Base-by-base conservation (phyloP, 129 eudicot genomes). In the Dittrichia graveolens region DNA sequence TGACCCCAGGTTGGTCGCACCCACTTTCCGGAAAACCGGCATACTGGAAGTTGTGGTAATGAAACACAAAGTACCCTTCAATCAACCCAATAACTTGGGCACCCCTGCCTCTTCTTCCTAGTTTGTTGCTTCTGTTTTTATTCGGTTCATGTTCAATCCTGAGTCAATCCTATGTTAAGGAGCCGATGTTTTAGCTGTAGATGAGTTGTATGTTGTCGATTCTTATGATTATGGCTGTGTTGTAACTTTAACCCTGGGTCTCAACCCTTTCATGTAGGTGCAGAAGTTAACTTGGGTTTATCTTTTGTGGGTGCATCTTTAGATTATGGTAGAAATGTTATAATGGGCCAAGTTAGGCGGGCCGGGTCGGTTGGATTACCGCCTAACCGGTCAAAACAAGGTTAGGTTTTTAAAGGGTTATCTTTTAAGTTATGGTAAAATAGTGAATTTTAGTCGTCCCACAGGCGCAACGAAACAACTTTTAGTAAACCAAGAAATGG, bases 31-130 rank as follows among this genome's bases (percentile, higher is more conserved):
- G 56, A 54, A 83, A 12, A 75, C 77, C 37, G 93, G 93, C 52
- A 87, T 90, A 69, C 87, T 87, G 11, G 93, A 90, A 65, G 88
- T 70, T 5, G 78, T 79, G 5, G 83, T 90, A 16, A 48, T 85
- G 82, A 90, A 89, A 75, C 64, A 67, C 65, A 84, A 54, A 18
- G 7, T 62, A 54, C 85, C 87, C 38, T 11, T 4, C 66, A 54
- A 31, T 44, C 67, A 66, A 61, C 76, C 66, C 72, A 63, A 41
- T 38, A 62, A 69, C 62, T 16, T 67, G 35, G 84, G 77, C 61
- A 80, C 65, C 47, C 77, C 76, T 10, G 31, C 50, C 65, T 13
- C 61, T 77, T 7, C 69, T 44, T 48, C 75, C 34, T 71, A 78
- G 56, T 52, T 70, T 69, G 56, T 77, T 71, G 18, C 34, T 61